These are phyloP conservation scores for Pseudogymnoascus pannorum DNA, from an alignment of 2,329 filamentous ascomycete genomes.

Conservation along the genomic window DNA sequence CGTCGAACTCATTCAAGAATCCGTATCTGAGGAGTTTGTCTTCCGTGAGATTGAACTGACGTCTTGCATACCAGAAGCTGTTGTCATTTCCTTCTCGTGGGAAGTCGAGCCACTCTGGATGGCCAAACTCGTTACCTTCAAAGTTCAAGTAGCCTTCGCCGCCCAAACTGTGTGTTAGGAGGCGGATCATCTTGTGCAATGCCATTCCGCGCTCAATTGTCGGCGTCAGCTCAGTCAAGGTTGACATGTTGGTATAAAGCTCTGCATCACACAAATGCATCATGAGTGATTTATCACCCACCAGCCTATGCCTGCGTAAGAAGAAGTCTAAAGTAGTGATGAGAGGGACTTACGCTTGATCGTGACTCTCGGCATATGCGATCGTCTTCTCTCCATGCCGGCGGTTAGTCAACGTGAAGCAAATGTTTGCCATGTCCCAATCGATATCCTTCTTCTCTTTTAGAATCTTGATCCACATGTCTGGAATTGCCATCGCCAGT, in stretches of 20 bases:
- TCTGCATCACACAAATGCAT: conserved; percentile 98
- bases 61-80: conserved; percentile 88
- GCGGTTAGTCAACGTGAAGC: conserved; percentile 83
- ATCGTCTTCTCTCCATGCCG: conserved; percentile 97
- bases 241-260: conserved; percentile 97
- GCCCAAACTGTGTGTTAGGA: conserved; percentile 83
- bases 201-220: conserved; percentile 86
- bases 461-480: conserved; percentile 98
- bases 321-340: not conserved
- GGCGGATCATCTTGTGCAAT: conserved; percentile 94
- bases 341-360: conserved; percentile 71
- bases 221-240: conserved; percentile 71
- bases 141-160: conserved; percentile 98
- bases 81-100: conserved; percentile 88
- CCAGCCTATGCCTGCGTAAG: conserved; percentile 54
- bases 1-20: conserved; percentile 90
- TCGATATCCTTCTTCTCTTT: conserved; percentile 82
- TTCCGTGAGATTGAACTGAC: conserved; percentile 88
- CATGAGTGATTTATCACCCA: conserved; percentile 93
- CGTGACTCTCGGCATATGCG: conserved; percentile 93
- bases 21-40: conserved; percentile 79
- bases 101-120: conserved; percentile 98
- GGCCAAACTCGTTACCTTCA: conserved; percentile 96
- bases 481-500: conserved; percentile 93
- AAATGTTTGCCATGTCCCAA: conserved; percentile 83